Base-by-base conservation (phyloP, 257 asterid genomes). In the Phtheirospermum japonicum region DNA sequence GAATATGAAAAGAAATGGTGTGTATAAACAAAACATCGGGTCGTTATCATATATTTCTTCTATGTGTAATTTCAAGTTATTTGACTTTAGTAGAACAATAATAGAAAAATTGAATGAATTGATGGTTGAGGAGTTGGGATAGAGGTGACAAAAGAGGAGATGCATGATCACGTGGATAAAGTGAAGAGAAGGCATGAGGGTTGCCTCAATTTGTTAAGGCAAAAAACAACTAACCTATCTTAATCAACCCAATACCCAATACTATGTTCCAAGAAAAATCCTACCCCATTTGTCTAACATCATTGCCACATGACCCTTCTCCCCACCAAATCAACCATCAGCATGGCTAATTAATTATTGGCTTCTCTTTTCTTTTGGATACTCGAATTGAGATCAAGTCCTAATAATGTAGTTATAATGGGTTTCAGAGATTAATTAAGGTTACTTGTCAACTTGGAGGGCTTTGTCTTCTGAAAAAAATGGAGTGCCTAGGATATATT, bases 121-220 rank as follows among this genome's bases (percentile, higher is more conserved):
- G 8, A 42, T n/a, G 49, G 49, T 42, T n/a, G 49, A 48, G 28
- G 1, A 23, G 2, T 23, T 23, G 14, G 4, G 19, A 71, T 75
- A 26, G 0, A 17, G 43, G 6, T 14, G 13, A 17, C 28, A 50
- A 28, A 50, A 18, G 31, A 50, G 39, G 58, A 42, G 50, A 6
- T 58, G 70, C 76, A 76, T 59, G 61, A 72, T 71, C 83, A 87
- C 79, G 82, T 82, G 90, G 74, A 78, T 68, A 80, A 74, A 82
- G 76, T 61, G 70, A 70, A 67, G 65, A 63, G 54, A 50, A 26
- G 28, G 28, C 28, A 23, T 23, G 28, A 23, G 28, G 28, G 28
- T 23, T 23, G 28, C 28, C 28, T 23, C 28, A 23, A 23, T 23
- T 23, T 23, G 28, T 23, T 23, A 19, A 75, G 82, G 78, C 86